These are phyloP conservation scores for Chenopodium album DNA, from an alignment of 148 eudicot species.

Conservation along the genomic window DNA sequence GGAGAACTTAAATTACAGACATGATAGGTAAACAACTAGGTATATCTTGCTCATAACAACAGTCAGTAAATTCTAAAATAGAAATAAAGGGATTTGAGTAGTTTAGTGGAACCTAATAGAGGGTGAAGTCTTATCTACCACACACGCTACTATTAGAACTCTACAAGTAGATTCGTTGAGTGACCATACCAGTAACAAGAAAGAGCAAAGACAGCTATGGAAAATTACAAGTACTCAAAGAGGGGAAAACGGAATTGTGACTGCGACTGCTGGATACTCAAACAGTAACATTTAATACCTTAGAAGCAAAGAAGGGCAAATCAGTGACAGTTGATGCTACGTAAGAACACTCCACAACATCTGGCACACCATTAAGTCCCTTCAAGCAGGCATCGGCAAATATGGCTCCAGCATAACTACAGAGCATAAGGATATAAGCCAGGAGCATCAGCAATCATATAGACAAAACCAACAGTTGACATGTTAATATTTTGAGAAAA, in stretches of 20 bases:
- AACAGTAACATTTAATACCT: slow-evolving; percentile 41
- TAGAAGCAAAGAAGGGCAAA: slow-evolving; percentile 91
- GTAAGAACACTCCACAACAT: slow-evolving; percentile 88
- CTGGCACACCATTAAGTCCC: slow-evolving; percentile 97
- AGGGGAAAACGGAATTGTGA: neutral
- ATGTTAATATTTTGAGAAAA: neutral
- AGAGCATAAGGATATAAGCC: slow-evolving; percentile 2
- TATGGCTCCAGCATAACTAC: slow-evolving; percentile 93
- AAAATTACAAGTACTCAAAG: no score
- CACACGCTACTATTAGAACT: no score
- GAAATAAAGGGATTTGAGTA: no score
- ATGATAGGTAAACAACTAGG: neutral
- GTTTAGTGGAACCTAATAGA: no score
- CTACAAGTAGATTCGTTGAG: no score
- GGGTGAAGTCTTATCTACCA: no score
- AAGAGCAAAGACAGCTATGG: no score
- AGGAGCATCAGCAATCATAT: slow-evolving; percentile 13
- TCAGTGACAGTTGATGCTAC: slow-evolving; percentile 79
- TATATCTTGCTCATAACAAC: no score
- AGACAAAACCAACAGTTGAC: neutral
- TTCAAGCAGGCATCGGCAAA: slow-evolving; percentile 98
- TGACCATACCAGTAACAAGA: no score
- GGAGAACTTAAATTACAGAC: neutral
- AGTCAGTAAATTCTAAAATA: no score
- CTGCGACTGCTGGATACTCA: neutral